Base-by-base conservation (phyloP, 768 basidiomycete species). In the Hygrocybe punicea region DNA sequence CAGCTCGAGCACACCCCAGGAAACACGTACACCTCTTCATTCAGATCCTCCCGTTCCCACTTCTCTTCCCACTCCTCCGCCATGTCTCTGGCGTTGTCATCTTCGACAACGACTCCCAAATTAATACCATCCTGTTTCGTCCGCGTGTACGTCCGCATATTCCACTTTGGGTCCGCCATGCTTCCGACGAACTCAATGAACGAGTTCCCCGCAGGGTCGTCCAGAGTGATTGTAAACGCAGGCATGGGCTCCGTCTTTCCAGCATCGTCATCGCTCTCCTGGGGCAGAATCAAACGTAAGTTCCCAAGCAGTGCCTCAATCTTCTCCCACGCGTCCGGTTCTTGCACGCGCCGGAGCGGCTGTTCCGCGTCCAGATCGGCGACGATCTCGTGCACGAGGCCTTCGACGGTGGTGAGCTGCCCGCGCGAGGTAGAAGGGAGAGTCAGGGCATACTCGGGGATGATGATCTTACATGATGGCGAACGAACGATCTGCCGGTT, bases 191-290 rank as follows among this genome's bases (percentile, higher is more conserved):
- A 95, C 73, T 97, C 93, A 71, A 97, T 78, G 77, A 95, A 98
- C n/a, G 93, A 95, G 73, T 96, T 95, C 6, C 97, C 97, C 1
- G 93, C 78, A 1, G 95, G 95, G 67, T 99, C 97, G 65, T 98
- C 93, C 17, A 99, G 75, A 52, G 79, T 85, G 55, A 98, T 65
- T 0, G 92, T 94, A 67, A 98, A 92, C 3, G 85, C 71, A 19
- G 76, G 78, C 74, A 93, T 83, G 1, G 87, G 81, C 7, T 73
- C 65, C 19, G 71, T 70, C 35, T 71, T 70, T 44, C 53, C 55
- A n/a, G 59, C 53, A 2, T 64, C 63, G 1, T 72, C 66, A 21
- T 78, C 73, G 2, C 71, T 72, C 0, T 84, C 74, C 46, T 87
- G 83, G 0, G 79, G 85, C 2, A 95, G 75, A 39, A 92, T 80